Evolutionary conservation across 2,329 filamentous ascomycete species (phyloP), one percentile per base, ranked within the genome.

Genomic region (Leptographium radiaticola): DNA sequence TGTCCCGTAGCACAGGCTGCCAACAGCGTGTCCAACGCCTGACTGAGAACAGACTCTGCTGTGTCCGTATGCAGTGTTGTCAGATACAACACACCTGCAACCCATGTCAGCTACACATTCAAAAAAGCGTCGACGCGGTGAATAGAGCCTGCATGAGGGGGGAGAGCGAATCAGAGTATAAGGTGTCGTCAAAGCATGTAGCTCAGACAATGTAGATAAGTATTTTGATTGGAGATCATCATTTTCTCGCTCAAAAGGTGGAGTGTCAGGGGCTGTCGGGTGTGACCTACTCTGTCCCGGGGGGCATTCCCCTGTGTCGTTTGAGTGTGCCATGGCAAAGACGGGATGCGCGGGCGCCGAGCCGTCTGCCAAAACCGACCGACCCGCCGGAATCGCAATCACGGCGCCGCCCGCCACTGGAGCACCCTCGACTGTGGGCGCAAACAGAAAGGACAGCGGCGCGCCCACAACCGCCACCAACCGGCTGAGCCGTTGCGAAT

Each of bases 141-240:
- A 36, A 31, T 31, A 10, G 8, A 25, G 16, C 8, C 40, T 9
- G 6, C 9, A 20, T 25, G 7, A 34, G 6, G 13, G 20, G 57
- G 43, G 36, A 42, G 44, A 48, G 31, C 20, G 33, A n/a, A 13
- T 62, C 74, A 59, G 53, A 54, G 45, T 55, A 46, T 51, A 58
- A 36, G 54, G 68, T 78, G 78, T 93, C 89, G 83, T 94, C 90
- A 95, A 85, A 64, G 73, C 72, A 69, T 73, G 56, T 52, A 13
- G 72, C 86, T 95, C 91, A 90, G 91, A 87, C 89, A 97, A 97
- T 96, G 91, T 97, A 96, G 91, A 96, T 97, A 97, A 97, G 90
- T 90, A 88, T 93, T 94, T 78, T 70, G 76, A 75, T 71, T 69
- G 71, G 79, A 71, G 70, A 76, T 95, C 90, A 97, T 96, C 91